These are phyloP conservation scores for Porodaedalea pini DNA, from an alignment of 1,284 basidiomycete species.

Conservation along the genomic window DNA sequence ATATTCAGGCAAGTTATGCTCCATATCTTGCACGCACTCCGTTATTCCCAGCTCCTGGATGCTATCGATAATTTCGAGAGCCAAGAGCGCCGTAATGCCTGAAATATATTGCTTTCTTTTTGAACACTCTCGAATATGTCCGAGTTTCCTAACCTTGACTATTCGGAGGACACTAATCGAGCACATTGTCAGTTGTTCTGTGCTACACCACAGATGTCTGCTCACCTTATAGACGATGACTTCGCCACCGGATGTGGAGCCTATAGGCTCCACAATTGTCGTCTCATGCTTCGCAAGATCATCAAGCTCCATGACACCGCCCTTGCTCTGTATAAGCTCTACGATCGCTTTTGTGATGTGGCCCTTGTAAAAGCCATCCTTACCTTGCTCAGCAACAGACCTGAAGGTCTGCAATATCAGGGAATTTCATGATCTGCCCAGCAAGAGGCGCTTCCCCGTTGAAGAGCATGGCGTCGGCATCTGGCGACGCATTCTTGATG, in stretches of 20 bases:
- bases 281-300: slow-evolving; percentile 82
- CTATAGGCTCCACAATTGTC: slow-evolving; percentile 83
- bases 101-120: too few species aligned
- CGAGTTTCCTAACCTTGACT: slow-evolving; percentile 86
- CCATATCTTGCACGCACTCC: slow-evolving; percentile 68
- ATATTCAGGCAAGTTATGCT: slow-evolving; percentile 87
- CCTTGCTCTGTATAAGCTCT: slow-evolving; percentile 75
- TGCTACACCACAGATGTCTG: slow-evolving; percentile 14
- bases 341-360: slow-evolving; percentile 87
- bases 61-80: slow-evolving; percentile 87
- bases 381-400: slow-evolving; percentile 75
- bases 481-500: slow-evolving; percentile 79
- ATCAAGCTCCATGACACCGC: slow-evolving; percentile 86
- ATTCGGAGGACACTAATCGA: slow-evolving; percentile 87
- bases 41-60: slow-evolving; percentile 74
- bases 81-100: slow-evolving; percentile 88
- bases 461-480: slow-evolving; percentile 80
- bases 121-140: too few species aligned
- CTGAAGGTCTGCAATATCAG: slow-evolving; percentile 86
- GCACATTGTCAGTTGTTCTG: slow-evolving; percentile 11
- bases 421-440: slow-evolving; percentile 74
- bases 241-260: slow-evolving; percentile 80
- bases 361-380: slow-evolving; percentile 91
- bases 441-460: slow-evolving; percentile 76
- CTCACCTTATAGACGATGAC: slow-evolving; percentile 82